phyloP scores from a whole-genome alignment of 805 yeast genomes.

The Ogataea glucozyma region DNA sequence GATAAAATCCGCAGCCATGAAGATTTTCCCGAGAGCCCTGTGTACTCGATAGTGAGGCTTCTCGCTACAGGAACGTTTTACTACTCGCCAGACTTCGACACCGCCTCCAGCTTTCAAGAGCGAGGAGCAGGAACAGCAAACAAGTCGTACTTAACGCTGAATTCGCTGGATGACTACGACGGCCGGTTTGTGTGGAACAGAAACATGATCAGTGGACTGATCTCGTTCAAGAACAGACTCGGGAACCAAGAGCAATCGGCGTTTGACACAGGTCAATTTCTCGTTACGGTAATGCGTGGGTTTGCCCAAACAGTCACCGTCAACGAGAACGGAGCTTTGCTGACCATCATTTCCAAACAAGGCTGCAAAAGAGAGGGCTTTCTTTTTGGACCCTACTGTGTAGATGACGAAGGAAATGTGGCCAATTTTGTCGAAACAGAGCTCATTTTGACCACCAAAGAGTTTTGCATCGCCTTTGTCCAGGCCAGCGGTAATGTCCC shows the following conservation, averaged over 20 bases:
- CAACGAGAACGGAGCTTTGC: constrained; percentile 38
- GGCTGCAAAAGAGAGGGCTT: constrained; percentile 48
- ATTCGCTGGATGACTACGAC: constrained; percentile 42
- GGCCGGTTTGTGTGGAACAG: constrained; percentile 53
- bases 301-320: constrained; percentile 42
- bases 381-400: constrained; percentile 57
- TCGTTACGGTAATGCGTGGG: constrained; percentile 51
- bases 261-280: constrained; percentile 50
- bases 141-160: constrained; percentile 25
- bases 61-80: constrained; percentile 49
- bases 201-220: constrained; percentile 45
- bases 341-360: constrained; percentile 55
- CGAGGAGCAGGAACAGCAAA: constrained; percentile 38
- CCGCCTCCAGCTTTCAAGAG: constrained; percentile 46
- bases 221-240: constrained; percentile 47
- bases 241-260: constrained; percentile 39
- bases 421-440: constrained; percentile 57
- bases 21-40: constrained; percentile 36
- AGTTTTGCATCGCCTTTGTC: constrained; percentile 45
- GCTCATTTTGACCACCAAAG: constrained; percentile 44
- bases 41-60: constrained; percentile 45
- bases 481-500: constrained; percentile 57
- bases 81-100: constrained; percentile 49
- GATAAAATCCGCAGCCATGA: constrained; percentile 21
- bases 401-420: constrained; percentile 56